phyloP scores from a whole-genome alignment of 2,329 filamentous ascomycete genomes.

The Sphaerulina vaccinii region DNA sequence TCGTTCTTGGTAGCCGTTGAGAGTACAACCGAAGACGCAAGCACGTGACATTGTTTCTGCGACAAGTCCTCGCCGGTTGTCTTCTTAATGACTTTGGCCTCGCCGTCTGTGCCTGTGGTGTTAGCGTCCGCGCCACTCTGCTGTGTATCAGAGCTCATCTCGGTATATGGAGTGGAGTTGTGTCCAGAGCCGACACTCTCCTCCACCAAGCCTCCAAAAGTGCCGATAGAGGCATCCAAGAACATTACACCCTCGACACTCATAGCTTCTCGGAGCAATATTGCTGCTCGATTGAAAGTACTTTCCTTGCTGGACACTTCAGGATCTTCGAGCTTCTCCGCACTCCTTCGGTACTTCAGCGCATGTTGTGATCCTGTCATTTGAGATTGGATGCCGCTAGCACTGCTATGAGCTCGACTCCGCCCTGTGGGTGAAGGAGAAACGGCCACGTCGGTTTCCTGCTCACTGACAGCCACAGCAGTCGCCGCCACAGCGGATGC shows the following conservation, averaged over 20 bases:
- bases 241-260: conserved; percentile 51
- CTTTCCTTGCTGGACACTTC: conserved; percentile 16
- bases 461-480: conserved; percentile 20
- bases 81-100: conserved; percentile 19
- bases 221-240: conserved; percentile 38
- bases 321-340: conserved; percentile 19
- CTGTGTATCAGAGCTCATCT: conserved; percentile 25
- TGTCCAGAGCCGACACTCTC: conserved; percentile 20
- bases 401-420: conserved; percentile 9
- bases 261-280: conserved; percentile 50
- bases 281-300: conserved; percentile 50
- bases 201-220: conserved; percentile 30
- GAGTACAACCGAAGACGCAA: conserved; percentile 24
- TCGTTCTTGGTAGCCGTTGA: conserved; percentile 6
- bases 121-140: conserved; percentile 18
- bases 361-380: conserved; percentile 2
- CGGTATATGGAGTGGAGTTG: conserved; percentile 15
- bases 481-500: conserved; percentile 21
- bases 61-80: conserved; percentile 12
- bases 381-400: conserved; percentile 9
- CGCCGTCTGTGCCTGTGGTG: conserved; percentile 23
- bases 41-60: conserved; percentile 23
- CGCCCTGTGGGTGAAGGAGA: conserved; percentile 3
- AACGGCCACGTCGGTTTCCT: conserved; percentile 14
- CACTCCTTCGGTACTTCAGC: conserved; percentile 14